Evolutionary conservation across 2,329 filamentous ascomycete species (phyloP).

Genomic region (Ceratocystis variospora): DNA sequence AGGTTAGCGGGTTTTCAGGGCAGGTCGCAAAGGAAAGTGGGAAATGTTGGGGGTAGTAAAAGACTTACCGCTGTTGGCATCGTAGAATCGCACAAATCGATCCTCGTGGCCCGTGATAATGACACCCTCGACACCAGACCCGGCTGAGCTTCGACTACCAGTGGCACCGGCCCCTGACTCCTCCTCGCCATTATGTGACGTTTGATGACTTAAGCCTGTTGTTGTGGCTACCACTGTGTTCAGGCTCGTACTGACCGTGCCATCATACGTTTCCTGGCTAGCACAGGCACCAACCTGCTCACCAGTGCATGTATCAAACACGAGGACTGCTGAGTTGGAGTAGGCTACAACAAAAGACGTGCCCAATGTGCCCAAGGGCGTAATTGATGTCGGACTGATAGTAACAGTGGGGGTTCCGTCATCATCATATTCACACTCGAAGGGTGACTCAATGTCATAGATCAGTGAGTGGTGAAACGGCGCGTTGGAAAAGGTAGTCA

Average conservation of each 20-base stretch:
- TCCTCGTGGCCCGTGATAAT: conserved; percentile 97
- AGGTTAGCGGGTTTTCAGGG: background rate
- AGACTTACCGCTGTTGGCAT: conserved; percentile 89
- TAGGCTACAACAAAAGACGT: conserved; percentile 90
- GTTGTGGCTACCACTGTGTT: conserved; percentile 86
- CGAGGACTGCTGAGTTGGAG: conserved; percentile 73
- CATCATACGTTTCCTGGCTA: conserved; percentile 85
- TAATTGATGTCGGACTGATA: conserved; percentile 79
- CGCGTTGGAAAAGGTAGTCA: conserved; percentile 64
- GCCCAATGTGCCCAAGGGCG: conserved; percentile 67
- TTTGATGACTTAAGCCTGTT: conserved; percentile 61
- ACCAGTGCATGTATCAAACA: conserved; percentile 83
- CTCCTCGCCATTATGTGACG: conserved; percentile 46
- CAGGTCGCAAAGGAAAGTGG: background rate
- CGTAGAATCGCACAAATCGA: conserved; percentile 89
- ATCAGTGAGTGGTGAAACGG: conserved; percentile 81
- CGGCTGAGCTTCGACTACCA: conserved; percentile 50
- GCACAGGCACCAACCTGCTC: conserved; percentile 90
- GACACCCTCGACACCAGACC: conserved; percentile 75
- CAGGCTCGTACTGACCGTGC: conserved; percentile 62
- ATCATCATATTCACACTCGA: background rate
- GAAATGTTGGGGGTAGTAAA: background rate
- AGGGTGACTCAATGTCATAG: conserved; percentile 61
- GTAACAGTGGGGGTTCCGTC: conserved; percentile 38
- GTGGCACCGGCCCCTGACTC: conserved; percentile 68